phyloP scores from a whole-genome alignment of 2,329 filamentous ascomycete species.

The Kalmusia sp. region DNA sequence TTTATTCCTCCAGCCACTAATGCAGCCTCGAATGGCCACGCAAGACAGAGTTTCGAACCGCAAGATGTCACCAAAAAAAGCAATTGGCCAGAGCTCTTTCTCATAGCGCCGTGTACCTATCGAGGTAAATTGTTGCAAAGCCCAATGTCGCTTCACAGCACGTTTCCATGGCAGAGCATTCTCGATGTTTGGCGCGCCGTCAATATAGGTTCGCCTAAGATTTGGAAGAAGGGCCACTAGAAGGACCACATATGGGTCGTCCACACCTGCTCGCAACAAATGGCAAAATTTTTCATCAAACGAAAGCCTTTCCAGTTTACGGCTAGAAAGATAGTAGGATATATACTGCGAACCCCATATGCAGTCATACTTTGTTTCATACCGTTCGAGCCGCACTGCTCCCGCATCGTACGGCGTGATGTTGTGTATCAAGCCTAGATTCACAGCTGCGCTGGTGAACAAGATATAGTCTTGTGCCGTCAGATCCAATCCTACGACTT shows the following conservation, averaged over 20 bases:
- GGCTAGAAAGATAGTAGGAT: not conserved
- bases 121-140: not conserved
- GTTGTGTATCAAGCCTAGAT: not conserved
- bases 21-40: not conserved
- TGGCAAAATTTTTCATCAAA: conserved; percentile 8
- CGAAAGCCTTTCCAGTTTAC: not conserved
- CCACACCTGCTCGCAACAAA: conserved; percentile 9
- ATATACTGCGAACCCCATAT: not conserved
- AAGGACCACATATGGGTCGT: conserved; percentile 9
- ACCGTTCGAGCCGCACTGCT: not conserved
- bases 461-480: not conserved
- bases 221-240: conserved; percentile 7
- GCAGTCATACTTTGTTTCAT: not conserved
- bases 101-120: not conserved
- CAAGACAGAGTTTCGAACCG: not conserved
- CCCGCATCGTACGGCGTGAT: not conserved
- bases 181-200: not conserved
- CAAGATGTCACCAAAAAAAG: not conserved
- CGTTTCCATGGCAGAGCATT: not conserved
- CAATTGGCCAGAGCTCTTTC: not conserved
- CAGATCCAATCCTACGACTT: not conserved
- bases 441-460: not conserved
- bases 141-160: not conserved
- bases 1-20: not conserved
- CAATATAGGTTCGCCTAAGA: not conserved